Percentiles rank a stretch among this genome's conserved stretches.
phyloP scores from a whole-genome alignment of 257 asterid genomes.

The Solanum pinnatisectum region DNA sequence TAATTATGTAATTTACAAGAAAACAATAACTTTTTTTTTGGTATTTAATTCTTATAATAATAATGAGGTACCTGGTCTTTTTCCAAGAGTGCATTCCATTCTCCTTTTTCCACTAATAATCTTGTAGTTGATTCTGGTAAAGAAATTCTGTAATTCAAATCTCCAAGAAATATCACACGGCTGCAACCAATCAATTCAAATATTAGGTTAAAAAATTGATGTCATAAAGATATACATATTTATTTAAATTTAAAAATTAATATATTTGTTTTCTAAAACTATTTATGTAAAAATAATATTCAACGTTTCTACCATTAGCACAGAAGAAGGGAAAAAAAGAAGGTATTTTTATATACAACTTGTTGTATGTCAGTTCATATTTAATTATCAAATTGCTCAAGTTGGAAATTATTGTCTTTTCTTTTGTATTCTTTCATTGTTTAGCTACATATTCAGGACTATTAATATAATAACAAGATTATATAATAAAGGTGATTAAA shows the following conservation, averaged over 20 bases:
- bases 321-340: neutral
- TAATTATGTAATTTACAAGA: neutral
- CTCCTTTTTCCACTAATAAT: slow-evolving; percentile 23
- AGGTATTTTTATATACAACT: neutral
- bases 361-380: neutral
- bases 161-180: slow-evolving; percentile 55
- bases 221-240: neutral
- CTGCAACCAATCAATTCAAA: slow-evolving; percentile 21
- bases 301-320: neutral
- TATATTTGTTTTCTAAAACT: neutral
- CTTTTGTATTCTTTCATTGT: neutral
- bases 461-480: neutral
- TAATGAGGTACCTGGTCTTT: slow-evolving; percentile 41
- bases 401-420: neutral
- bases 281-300: neutral
- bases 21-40: too few relatives aligned
- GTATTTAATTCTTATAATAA: neutral
- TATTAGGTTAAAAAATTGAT: neutral
- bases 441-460: neutral
- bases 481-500: slow-evolving; percentile 6
- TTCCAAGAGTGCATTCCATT: slow-evolving; percentile 39
- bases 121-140: slow-evolving; percentile 47
- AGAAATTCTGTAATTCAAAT: slow-evolving; percentile 53
- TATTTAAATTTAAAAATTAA: neutral
- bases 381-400: neutral